A percentile compares a stretch with the other conserved stretches of the same genome.
phyloP scores from a whole-genome alignment of 2,329 filamentous ascomycete species.

The Colletotrichum sp. region DNA sequence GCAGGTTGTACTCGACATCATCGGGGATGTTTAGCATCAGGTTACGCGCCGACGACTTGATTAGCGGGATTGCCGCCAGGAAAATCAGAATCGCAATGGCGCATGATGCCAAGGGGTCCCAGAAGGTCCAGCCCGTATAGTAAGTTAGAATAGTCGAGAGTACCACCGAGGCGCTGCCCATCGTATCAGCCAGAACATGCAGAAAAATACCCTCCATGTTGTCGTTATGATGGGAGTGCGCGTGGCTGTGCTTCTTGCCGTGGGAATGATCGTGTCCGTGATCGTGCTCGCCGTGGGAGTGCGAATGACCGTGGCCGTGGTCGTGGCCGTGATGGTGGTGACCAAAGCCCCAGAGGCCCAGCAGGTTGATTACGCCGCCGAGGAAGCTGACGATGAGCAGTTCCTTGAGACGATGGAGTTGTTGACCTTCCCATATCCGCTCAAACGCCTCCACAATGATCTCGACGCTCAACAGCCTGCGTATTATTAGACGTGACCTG shows the following conservation, averaged over 20 bases:
- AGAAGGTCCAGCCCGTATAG: slow-evolving; percentile 88
- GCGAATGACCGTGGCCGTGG: slow-evolving; percentile 43
- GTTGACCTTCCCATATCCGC: slow-evolving; percentile 80
- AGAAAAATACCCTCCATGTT: slow-evolving; percentile 98
- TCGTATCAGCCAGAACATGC: slow-evolving; percentile 91
- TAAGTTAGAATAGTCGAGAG: slow-evolving; percentile 88
- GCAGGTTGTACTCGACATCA: slow-evolving; percentile 84
- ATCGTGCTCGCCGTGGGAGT: slow-evolving; percentile 39
- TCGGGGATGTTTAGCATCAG: slow-evolving; percentile 86
- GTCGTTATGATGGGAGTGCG: slow-evolving; percentile 74
- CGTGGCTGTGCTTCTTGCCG: slow-evolving; percentile 42
- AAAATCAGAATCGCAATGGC: slow-evolving; percentile 94
- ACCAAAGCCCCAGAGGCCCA: slow-evolving; percentile 87
- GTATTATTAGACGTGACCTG: not conserved
- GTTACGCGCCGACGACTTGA: slow-evolving; percentile 82
- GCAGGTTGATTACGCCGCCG: slow-evolving; percentile 87
- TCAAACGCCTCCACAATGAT: slow-evolving; percentile 96
- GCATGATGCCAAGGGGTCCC: slow-evolving; percentile 93
- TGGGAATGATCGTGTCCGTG: slow-evolving; percentile 49
- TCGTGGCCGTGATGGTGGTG: slow-evolving; percentile 65
- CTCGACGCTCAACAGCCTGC: slow-evolving; percentile 88
- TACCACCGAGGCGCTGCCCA: slow-evolving; percentile 94
- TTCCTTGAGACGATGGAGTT: slow-evolving; percentile 85
- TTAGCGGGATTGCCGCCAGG: slow-evolving; percentile 86
- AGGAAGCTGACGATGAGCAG: slow-evolving; percentile 87